A percentile compares a stretch with the other conserved stretches of the same genome.
Conservation (phyloP, 768 basidiomycete genomes). For the Boletus rex-veris region DNA sequence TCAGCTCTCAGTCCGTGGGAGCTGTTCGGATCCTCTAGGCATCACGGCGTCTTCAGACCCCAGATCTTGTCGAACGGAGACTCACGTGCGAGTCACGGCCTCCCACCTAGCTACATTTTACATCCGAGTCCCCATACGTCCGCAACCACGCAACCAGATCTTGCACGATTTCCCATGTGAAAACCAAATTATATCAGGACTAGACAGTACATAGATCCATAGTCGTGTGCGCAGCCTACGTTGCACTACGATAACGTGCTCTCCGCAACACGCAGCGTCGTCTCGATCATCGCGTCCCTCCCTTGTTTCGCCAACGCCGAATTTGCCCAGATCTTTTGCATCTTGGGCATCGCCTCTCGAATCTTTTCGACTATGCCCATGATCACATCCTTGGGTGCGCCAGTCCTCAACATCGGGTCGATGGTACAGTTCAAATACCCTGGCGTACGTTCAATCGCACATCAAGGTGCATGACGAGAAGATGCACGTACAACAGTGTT, state of each 20-base stretch:
- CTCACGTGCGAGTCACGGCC: neutral
- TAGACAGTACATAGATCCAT: too few species aligned
- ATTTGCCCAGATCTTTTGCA: neutral
- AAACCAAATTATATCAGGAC: neutral
- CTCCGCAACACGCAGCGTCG: neutral
- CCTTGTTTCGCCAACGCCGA: slow-evolving; percentile 5
- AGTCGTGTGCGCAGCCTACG: too few species aligned
- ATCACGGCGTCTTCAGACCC: neutral
- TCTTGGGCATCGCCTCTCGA: neutral
- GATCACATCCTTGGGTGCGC: neutral
- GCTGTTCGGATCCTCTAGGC: too few species aligned
- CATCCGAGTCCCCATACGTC: too few species aligned
- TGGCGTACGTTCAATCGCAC: neutral
- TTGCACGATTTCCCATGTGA: too few species aligned
- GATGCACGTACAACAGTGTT: neutral
- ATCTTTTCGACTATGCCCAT: neutral
- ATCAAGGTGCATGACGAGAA: neutral
- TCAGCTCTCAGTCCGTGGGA: too few species aligned
- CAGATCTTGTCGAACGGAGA: neutral
- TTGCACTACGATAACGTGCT: neutral
- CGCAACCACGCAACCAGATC: too few species aligned
- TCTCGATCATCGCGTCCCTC: neutral
- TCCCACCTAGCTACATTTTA: too few species aligned
- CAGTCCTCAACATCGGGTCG: neutral
- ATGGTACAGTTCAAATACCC: neutral